Base-by-base conservation (phyloP, 129 eudicot species). In the Erigeron canadensis region DNA sequence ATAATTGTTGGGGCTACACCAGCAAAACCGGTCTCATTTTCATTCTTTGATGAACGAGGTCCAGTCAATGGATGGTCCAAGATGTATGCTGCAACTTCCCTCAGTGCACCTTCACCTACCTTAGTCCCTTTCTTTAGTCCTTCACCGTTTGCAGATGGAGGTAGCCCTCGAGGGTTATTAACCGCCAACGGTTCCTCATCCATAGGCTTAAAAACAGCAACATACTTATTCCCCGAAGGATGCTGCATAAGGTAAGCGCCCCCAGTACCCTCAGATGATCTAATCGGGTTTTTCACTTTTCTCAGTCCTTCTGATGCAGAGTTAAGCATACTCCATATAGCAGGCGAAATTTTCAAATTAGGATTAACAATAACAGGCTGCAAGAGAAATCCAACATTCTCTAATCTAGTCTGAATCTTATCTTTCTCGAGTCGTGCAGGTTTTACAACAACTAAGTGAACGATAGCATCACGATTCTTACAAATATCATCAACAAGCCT, bases 151-250 rank as follows among this genome's bases (percentile, higher is more conserved):
- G 71, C 54, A 16, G 93, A 81, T 12, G 78, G 44, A 60, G 93
- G 93, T 45, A 87, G 73, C 16, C 89, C 87, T 18, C 65, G 81
- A 60, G 89, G 93, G 70, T 81, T 87, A 48, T 87, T 87, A 60
- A 84, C 83, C 41, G 93, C 93, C 87, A 87, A 15, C 13, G 93
- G 93, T 63, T 87, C 93, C 72, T 87, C 93, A 77, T 87, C 93
- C 1, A 76, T 70, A 8, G 93, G 93, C 79, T 87, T 87, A 45
- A 87, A 87, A 71, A 87, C 80, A 0, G 89, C 81, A 44, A 87
- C 74, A 9, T 81, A 53, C 37, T 77, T 77, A 66, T 81, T 71
- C 2, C 93, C 87, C 2, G 82, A 69, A 5, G 78, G 78, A 34
- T 84, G 80, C 41, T 84, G 89, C 89, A 87, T 87, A 56, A 87